Evolutionary conservation across 164 flowering plant species (phyloP).

Genomic region (Santalum album): DNA sequence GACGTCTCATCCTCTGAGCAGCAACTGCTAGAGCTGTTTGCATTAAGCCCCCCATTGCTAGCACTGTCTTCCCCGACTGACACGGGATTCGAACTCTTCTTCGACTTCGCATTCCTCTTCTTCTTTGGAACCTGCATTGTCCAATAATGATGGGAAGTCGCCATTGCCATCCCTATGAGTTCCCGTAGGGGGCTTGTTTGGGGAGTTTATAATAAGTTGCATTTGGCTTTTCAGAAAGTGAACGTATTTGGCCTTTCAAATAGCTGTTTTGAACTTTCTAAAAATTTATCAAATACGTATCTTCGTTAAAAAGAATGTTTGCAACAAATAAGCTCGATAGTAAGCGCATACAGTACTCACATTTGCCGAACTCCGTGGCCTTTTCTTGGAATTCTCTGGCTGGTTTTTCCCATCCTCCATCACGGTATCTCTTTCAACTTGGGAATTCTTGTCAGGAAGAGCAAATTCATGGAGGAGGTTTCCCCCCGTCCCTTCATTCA

Average conservation of each 20-base stretch:
- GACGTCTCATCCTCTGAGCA: constrained; percentile 63
- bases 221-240: background rate
- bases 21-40: constrained; percentile 40
- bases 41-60: constrained; percentile 12
- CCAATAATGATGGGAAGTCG: too few relatives aligned
- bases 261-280: too few relatives aligned
- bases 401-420: constrained; percentile 10
- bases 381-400: constrained; percentile 37
- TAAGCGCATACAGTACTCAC: constrained; percentile 40
- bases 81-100: constrained; percentile 31
- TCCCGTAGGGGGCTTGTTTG: too few relatives aligned
- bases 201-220: too few relatives aligned
- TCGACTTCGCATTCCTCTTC: constrained; percentile 39
- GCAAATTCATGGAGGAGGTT: constrained; percentile 9
- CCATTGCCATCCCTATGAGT: too few relatives aligned
- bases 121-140: constrained; percentile 30
- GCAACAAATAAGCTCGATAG: too few relatives aligned
- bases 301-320: too few relatives aligned
- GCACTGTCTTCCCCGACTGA: constrained; percentile 22
- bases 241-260: background rate
- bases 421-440: constrained; percentile 9
- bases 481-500: constrained; percentile 21
- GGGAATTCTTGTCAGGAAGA: constrained; percentile 12
- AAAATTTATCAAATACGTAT: too few relatives aligned
- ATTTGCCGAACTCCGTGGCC: constrained; percentile 25